These are phyloP conservation scores for Solanum hybrid DNA, from an alignment of 305 asterid species.

Conservation along the genomic window DNA sequence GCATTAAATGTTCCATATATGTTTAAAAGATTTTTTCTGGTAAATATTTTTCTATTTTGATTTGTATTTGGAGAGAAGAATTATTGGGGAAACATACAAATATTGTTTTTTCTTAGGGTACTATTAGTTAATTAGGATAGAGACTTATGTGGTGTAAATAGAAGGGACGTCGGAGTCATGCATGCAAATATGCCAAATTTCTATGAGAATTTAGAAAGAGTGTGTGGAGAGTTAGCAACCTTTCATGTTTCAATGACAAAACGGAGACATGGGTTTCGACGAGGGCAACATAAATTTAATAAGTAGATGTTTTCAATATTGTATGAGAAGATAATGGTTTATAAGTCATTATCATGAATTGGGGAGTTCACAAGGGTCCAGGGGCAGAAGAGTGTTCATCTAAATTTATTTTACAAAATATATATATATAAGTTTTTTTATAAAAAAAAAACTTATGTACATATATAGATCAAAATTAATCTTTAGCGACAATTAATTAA, in stretches of 20 bases:
- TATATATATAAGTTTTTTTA: no score
- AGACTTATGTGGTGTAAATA: not conserved
- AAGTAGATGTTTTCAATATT: not conserved
- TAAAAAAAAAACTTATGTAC: fast-evolving
- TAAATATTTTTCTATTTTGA: not conserved
- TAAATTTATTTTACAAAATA: no score
- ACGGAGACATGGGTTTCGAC: not conserved
- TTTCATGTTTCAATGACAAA: not conserved
- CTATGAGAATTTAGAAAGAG: not conserved
- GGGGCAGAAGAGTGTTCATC: no score
- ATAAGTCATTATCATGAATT: not conserved
- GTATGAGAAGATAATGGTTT: not conserved
- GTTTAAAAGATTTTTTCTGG: not conserved
- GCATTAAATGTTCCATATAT: slow-evolving; percentile 28
- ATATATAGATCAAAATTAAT: not conserved
- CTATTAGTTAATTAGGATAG: not conserved
- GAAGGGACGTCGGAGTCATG: not conserved
- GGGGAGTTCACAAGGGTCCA: not conserved
- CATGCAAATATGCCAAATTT: not conserved
- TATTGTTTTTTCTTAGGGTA: not conserved
- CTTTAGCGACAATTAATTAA: no score
- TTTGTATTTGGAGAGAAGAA: not conserved
- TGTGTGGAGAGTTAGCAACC: not conserved
- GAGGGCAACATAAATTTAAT: not conserved
- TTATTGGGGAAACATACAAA: not conserved